Base-by-base conservation (phyloP, 2,329 filamentous ascomycete genomes). In the Arthrobotrys pseudoclavata region DNA sequence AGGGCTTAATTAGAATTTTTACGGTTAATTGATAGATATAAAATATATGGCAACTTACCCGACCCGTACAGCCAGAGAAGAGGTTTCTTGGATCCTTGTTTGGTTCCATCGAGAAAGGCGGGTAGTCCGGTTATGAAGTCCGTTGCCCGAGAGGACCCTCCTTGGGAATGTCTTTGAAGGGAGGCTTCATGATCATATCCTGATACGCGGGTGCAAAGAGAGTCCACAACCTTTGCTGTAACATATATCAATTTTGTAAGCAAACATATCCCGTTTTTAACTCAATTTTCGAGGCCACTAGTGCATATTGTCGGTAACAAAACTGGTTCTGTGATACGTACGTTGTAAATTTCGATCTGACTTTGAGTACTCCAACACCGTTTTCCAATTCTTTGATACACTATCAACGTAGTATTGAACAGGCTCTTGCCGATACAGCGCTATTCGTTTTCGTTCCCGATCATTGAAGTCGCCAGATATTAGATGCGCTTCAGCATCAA, bases 41-140 rank as follows among this genome's bases (percentile, higher is more conserved):
- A 42, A 20, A 9, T 45, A 20, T 3, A 20, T 45, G 9, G 4
- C 5, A 22, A 26, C 62, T 40, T 66, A 66, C 62, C 4, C 15
- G 62, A 66, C 2, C 62, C 62, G 13, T 66, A 66, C 6, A 66
- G 3, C 42, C 62, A 66, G 15, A 66, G 20, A 3, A 40, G 9
- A 9, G 45, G 45, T 12, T 52, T 66, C 18, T 53, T 66, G 4
- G 45, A 40, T 5, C 47, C 42, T 6, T 66, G 24, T 26, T 50
- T 52, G 5, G 31, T 50, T 26, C 62, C 29, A 26, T 66, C 62
- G 1, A 50, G n/a, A 6, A 66, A 66, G 1, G 31, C 20, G 18
- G 62, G 45, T 50, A 66, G 31, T 9, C 62, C 47, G 1, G 42
- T 66, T n/a, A 66, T 26, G 2, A 47, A 53, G 18, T 66, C 62